phyloP scores from a whole-genome alignment of 768 basidiomycete species.

The Psilocybe cyanescens region DNA sequence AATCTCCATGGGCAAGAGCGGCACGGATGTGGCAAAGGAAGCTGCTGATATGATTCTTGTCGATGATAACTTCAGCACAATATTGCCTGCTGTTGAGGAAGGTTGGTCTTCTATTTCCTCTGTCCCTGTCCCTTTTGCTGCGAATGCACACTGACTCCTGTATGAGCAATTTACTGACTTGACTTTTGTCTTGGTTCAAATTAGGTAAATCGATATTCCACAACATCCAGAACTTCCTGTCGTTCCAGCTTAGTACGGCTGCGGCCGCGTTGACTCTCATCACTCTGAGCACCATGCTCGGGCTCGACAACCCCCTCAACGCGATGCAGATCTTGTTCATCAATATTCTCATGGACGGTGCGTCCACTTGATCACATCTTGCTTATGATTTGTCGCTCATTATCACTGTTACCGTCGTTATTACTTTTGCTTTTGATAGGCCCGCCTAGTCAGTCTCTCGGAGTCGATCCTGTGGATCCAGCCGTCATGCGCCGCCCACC shows the following conservation, averaged over 20 bases:
- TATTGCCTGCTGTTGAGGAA: slow-evolving; percentile 93
- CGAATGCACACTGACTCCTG: slow-evolving; percentile 2
- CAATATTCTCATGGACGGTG: slow-evolving; percentile 98
- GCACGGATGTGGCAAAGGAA: slow-evolving; percentile 99
- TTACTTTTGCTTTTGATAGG: slow-evolving; percentile 45
- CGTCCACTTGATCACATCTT: slow-evolving; percentile 21
- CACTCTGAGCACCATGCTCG: slow-evolving; percentile 90
- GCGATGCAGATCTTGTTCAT: slow-evolving; percentile 99
- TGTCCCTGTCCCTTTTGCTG: slow-evolving; percentile 9
- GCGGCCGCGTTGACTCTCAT: slow-evolving; percentile 95
- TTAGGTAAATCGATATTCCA: slow-evolving; percentile 96
- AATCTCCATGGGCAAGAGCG: slow-evolving; percentile 96
- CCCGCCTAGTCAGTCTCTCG: slow-evolving; percentile 93
- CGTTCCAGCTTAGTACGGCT: slow-evolving; percentile 98
- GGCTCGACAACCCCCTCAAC: slow-evolving; percentile 90
- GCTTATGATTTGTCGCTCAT: not conserved
- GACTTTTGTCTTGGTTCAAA: too few species aligned
- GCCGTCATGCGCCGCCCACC: slow-evolving; percentile 93
- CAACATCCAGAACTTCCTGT: slow-evolving; percentile 97
- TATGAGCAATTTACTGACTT: too few species aligned
- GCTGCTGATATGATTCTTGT: slow-evolving; percentile 97
- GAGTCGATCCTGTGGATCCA: slow-evolving; percentile 94
- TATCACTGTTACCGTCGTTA: not conserved
- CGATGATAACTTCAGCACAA: slow-evolving; percentile 96
- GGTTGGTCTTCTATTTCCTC: slow-evolving; percentile 45